Evolutionary conservation across 2,329 filamentous ascomycete species (phyloP), one percentile per base, ranked within the genome.

Genomic region (Cladosporium sp.): DNA sequence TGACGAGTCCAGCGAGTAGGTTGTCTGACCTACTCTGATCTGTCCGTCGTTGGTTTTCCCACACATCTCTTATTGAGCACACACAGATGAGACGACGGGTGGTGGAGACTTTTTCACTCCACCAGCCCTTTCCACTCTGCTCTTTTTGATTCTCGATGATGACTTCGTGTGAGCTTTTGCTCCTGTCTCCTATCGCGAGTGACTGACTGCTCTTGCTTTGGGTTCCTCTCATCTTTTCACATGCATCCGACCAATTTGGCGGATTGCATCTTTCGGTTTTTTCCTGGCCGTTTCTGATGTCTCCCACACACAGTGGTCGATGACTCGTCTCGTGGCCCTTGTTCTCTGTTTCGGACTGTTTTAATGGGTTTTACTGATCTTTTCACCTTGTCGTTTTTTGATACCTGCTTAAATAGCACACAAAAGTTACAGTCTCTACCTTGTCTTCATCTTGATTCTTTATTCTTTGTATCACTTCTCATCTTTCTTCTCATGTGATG

Each of bases 271-370:
- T 27, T 27, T 9, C 4, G 32, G n/a, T n/a, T n/a, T 36, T 36
- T 17, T 36, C 54, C 40, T 43, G 63, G 71, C 68, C 72, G 70
- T 68, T 73, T 76, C 50, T 52, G 50, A 52, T 47, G 50, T 52
- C 50, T 52, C 50, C 50, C 43, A 24, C 29, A 12, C 11, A n/a
- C 9, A 19, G 5, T n/a, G 41, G 42, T 52, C 27, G 40, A 47
- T 47, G 50, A 52, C 50, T 52, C 50, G 50, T 52, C n/a, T n/a
- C n/a, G n/a, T n/a, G 50, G 50, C 50, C 40, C 30, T 18, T 12
- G n/a, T n/a, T n/a, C 37, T 39, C 27, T 24, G 19, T 24, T 48
- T n/a, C n/a, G n/a, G 24, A 41, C 32, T 36, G 17, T 48, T 41
- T 15, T 34, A 48, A 48, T 48, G 37, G 18, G 24, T 48, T 48